Evolutionary conservation across 768 basidiomycete genomes (phyloP).

Genomic region (Leucosporidium scottii): DNA sequence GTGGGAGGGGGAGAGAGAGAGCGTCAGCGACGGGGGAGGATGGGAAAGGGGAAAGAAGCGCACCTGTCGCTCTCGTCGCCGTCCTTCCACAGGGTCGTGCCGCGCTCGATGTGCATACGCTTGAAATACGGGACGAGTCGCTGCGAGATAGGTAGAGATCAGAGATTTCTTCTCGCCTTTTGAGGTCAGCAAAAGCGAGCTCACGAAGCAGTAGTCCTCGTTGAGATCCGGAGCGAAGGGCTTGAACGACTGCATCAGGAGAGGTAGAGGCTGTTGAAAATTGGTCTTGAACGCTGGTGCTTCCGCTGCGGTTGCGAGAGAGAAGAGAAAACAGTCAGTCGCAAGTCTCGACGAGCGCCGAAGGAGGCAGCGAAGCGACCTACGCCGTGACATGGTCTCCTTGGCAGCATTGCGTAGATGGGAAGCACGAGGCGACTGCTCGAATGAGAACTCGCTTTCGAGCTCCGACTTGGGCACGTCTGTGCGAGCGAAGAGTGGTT

Average conservation of each 20-base stretch:
- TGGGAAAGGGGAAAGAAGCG: not conserved
- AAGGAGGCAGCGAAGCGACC: too few species aligned
- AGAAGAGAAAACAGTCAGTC: too few species aligned
- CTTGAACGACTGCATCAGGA: slow-evolving; percentile 55
- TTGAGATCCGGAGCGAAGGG: slow-evolving; percentile 56
- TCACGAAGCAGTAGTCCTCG: slow-evolving; percentile 49
- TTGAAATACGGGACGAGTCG: slow-evolving; percentile 67
- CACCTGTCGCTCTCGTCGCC: slow-evolving; percentile 59
- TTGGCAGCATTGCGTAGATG: slow-evolving; percentile 32
- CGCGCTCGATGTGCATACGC: slow-evolving; percentile 53
- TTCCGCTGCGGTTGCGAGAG: slow-evolving; percentile 4
- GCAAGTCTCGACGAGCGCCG: too few species aligned
- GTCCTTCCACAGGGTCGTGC: slow-evolving; percentile 64
- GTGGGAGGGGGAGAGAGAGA: too few species aligned
- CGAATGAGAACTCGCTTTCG: slow-evolving; percentile 31
- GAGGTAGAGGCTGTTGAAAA: slow-evolving; percentile 33
- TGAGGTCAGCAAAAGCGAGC: not conserved
- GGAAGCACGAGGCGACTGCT: slow-evolving; percentile 27
- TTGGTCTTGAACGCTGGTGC: slow-evolving; percentile 4
- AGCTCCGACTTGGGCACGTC: slow-evolving; percentile 32
- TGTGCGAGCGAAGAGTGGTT: not conserved
- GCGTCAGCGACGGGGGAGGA: too few species aligned
- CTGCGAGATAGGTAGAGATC: not conserved
- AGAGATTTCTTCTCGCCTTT: not conserved
- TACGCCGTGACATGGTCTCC: slow-evolving; percentile 23